Evolutionary conservation across 176 grass and related monocot genomes (phyloP), one percentile per base, ranked within the genome.

Genomic region (Coix lacrymajobi): DNA sequence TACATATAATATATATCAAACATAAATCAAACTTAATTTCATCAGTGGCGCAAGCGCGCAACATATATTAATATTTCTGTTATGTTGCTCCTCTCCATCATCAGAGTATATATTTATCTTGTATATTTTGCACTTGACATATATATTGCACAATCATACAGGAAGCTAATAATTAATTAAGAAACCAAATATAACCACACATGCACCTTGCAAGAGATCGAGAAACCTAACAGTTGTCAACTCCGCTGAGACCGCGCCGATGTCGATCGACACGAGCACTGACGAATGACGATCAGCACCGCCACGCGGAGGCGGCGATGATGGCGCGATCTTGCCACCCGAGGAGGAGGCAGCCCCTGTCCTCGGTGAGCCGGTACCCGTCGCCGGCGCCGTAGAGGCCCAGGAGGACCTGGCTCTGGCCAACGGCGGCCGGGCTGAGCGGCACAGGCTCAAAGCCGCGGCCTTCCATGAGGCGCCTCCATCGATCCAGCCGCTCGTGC

Each of bases 321-420:
- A 95, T 89, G 43, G 90, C 83, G 15, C 95, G 88, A 46, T 84
- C 90, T 70, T 98, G 95, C 95, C 92, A 98, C 1, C 95, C 95
- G 54, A 98, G 95, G 20, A 89, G 86, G 60, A 95, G 81, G 78
- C 95, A 95, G 0, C 95, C 95, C 8, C 78, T 86, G 71, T 86
- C 88, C 79, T 93, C 92, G 13, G 88, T 92, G 20, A 95, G 92
- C 56, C 88, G 62, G 87, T 98, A 98, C 1, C 95, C 92, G 24
- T 98, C 95, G 14, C 88, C 92, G 44, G 90, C 91, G 66, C 83
- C 86, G 13, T 95, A 95, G 28, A 98, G 95, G 1, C 88, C 88
- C 11, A 98, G 76, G 9, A 98, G 74, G 24, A 98, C 92, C 71
- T 94, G 93, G 28, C 92, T 92, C 83, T 98, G 95, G 33, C 88